A percentile compares a stretch with the other conserved stretches of the same genome.
These are phyloP conservation scores for Fraxinus anomala DNA, from an alignment of 257 asterid species.

Conservation along the genomic window DNA sequence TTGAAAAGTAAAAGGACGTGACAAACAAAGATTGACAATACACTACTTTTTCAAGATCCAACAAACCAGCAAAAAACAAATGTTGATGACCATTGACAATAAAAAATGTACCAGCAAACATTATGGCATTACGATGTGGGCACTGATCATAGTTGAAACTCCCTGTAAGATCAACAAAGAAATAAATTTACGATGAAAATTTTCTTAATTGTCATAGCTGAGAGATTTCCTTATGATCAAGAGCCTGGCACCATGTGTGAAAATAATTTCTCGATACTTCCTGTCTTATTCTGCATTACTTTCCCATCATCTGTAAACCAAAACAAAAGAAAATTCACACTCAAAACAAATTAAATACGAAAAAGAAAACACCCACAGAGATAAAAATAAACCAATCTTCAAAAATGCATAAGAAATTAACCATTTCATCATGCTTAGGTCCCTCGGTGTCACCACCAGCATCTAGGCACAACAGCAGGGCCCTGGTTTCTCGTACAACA, in stretches of 20 bases:
- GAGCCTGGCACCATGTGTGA: neutral
- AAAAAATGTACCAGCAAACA: neutral
- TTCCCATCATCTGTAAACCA: neutral
- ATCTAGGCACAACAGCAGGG: constrained; percentile 41
- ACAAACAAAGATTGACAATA: neutral
- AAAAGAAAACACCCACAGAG: neutral
- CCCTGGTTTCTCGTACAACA: constrained; percentile 49
- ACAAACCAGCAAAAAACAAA: too few relatives aligned
- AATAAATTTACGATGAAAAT: neutral
- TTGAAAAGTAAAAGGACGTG: neutral
- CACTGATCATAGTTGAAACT: neutral
- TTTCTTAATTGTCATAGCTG: neutral
- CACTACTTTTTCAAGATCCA: too few relatives aligned
- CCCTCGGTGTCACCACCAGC: constrained; percentile 28
- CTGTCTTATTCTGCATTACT: too few relatives aligned
- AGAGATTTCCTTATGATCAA: neutral
- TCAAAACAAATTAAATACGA: neutral
- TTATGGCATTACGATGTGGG: too few relatives aligned
- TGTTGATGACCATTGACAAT: neutral
- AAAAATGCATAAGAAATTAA: neutral
- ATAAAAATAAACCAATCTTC: neutral
- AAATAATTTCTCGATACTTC: too few relatives aligned
- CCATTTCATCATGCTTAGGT: constrained; percentile 47
- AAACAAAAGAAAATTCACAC: neutral
- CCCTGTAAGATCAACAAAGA: too few relatives aligned